phyloP scores from a whole-genome alignment of 768 basidiomycete genomes.

The Rhodotorula taiwanensis region DNA sequence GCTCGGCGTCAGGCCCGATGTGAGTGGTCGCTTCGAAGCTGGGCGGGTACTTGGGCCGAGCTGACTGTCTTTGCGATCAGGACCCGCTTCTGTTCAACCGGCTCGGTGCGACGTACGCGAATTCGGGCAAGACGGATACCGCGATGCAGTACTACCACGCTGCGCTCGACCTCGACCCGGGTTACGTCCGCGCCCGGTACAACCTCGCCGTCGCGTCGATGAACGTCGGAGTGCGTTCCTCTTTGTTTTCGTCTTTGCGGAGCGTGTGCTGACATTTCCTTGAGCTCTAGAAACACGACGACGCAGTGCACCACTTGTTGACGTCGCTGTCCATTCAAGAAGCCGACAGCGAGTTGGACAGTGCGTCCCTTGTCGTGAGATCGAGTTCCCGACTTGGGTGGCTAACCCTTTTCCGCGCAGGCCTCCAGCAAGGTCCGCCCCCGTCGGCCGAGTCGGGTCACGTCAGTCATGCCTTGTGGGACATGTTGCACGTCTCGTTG shows the following conservation, averaged over 20 bases:
- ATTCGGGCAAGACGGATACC: constrained; percentile 62
- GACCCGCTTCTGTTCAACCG: constrained; percentile 90
- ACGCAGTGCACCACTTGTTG: constrained; percentile 56
- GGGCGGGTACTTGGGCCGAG: not conserved
- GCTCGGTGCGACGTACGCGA: constrained; percentile 89
- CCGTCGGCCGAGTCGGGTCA: constrained; percentile 51
- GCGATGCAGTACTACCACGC: constrained; percentile 81
- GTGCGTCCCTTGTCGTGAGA: constrained; percentile 15
- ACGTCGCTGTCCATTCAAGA: constrained; percentile 87
- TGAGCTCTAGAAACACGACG: constrained; percentile 61
- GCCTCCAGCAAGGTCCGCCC: constrained; percentile 43
- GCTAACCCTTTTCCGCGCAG: no score
- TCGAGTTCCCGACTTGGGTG: no score
- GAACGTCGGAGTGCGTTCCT: constrained; percentile 26
- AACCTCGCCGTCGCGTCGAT: constrained; percentile 38
- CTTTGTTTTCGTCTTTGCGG: no score
- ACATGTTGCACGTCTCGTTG: constrained; percentile 59
- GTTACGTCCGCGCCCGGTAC: constrained; percentile 68
- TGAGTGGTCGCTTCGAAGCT: constrained; percentile 44
- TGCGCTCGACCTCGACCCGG: constrained; percentile 78
- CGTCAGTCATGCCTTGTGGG: constrained; percentile 75
- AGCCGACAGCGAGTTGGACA: constrained; percentile 58
- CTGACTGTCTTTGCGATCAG: constrained; percentile 46
- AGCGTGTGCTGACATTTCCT: not conserved
- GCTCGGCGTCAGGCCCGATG: constrained; percentile 76